Base-by-base conservation (phyloP, 1,284 basidiomycete genomes). In the Leccinum pseudoinsigne region DNA sequence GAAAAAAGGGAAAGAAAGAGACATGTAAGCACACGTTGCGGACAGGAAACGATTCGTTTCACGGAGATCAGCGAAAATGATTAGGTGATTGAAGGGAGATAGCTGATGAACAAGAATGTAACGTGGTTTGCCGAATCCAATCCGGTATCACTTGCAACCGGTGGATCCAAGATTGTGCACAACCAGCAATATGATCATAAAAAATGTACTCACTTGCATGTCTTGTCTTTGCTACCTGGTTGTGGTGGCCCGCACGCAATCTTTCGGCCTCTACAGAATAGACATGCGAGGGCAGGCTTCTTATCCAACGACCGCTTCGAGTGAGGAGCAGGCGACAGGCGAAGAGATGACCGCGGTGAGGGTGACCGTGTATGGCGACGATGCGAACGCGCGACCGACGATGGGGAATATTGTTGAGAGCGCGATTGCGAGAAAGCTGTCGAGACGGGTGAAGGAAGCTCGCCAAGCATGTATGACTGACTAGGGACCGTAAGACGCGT, bases 211-310 rank as follows among this genome's bases (percentile, higher is more conserved):
- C 67, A 87, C 86, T 85, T 85, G 85, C 86, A 87, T 1, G 84
- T 84, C 66, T 79, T 80, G 66, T 85, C 84, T 55, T 77, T 75
- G 65, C 79, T 82, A 11, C 78, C 81, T 4, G 81, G 77, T 18
- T 79, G 66, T 2, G 84, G 83, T 18, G 84, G 82, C 0, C 85
- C 84, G 64, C 86, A 88, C 4, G 86, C 86, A 61, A 88, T 88
- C 75, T 88, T 87, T 53, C 86, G 77, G 4, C 83, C 84, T 40
- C 86, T 78, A 70, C 86, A 87, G 69, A 88, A 88, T 12, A 84
- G 76, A 66, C 86, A 88, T 0, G 86, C 86, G 4, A 88, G 76
- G 3, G 81, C 79, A 18, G 83, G 85, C 64, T 85, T 85, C 74
- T 81, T 82, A 58, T 79, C 74, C 34, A 69, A 38, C 3, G 66